Conservation (phyloP, 2,329 filamentous ascomycete species). For the Achaetomium macrosporum region DNA sequence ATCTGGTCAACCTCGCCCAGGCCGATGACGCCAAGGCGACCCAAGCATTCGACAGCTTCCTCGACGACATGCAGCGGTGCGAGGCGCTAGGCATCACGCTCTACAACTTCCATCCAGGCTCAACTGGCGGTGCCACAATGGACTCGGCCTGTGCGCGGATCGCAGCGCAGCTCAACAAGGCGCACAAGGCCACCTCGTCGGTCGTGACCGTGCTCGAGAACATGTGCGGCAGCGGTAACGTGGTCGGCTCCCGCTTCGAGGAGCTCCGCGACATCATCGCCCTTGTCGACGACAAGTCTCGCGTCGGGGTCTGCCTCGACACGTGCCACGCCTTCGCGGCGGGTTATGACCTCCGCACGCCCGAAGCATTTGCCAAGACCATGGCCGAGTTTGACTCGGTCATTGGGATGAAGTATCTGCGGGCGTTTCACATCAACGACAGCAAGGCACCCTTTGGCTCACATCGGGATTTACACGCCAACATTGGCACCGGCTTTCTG, state of each 20-base stretch:
- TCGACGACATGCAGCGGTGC: slow-evolving; percentile 83
- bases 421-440: slow-evolving; percentile 88
- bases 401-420: slow-evolving; percentile 73
- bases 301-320: slow-evolving; percentile 91
- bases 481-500: slow-evolving; percentile 92
- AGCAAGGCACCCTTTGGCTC: slow-evolving; percentile 84
- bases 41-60: slow-evolving; percentile 79
- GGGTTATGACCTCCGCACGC: slow-evolving; percentile 80
- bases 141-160: slow-evolving; percentile 70
- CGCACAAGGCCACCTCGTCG: slow-evolving; percentile 66
- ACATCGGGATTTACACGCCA: slow-evolving; percentile 84
- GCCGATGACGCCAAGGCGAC: slow-evolving; percentile 70
- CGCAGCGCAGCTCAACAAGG: slow-evolving; percentile 73
- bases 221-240: slow-evolving; percentile 86
- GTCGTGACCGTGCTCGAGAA: slow-evolving; percentile 89
- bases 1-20: slow-evolving; percentile 93
- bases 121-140: slow-evolving; percentile 62
- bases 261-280: slow-evolving; percentile 82
- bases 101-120: slow-evolving; percentile 98
- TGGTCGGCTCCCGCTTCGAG: slow-evolving; percentile 78
- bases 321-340: slow-evolving; percentile 96
- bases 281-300: slow-evolving; percentile 69
- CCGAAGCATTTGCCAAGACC: slow-evolving; percentile 65
- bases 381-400: slow-evolving; percentile 69
- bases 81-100: slow-evolving; percentile 77